Percentiles rank a stretch among this genome's conserved stretches.
Evolutionary conservation across 805 yeast genomes (phyloP).

Genomic region (Hemisphaericaspora nanyangensis): DNA sequence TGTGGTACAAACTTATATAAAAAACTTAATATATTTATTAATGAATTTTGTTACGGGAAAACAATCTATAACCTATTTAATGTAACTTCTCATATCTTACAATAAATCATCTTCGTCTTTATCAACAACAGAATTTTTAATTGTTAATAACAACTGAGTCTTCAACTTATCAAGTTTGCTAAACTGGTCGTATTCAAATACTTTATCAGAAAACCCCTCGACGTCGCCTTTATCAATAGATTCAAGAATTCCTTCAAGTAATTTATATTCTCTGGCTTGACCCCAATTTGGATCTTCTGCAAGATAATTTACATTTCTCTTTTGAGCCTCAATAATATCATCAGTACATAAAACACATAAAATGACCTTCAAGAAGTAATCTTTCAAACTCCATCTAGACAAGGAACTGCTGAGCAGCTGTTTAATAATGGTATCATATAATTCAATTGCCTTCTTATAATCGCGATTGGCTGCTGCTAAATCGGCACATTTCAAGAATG

Average conservation of each 20-base stretch:
- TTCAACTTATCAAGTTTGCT: slow-evolving; percentile 87
- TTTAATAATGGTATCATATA: slow-evolving; percentile 75
- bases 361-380: slow-evolving; percentile 79
- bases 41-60: no score
- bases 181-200: slow-evolving; percentile 83
- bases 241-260: slow-evolving; percentile 62
- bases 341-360: slow-evolving; percentile 80
- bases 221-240: slow-evolving; percentile 79
- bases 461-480: slow-evolving; percentile 67
- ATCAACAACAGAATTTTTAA: slow-evolving; percentile 68
- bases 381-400: slow-evolving; percentile 89
- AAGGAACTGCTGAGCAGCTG: slow-evolving; percentile 69
- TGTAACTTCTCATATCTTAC: no score
- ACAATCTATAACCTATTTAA: no score
- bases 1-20: no score
- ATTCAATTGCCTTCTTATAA: slow-evolving; percentile 69
- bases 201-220: slow-evolving; percentile 67
- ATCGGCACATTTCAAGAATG: slow-evolving; percentile 86
- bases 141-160: slow-evolving; percentile 75
- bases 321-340: slow-evolving; percentile 82
- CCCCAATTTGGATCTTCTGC: slow-evolving; percentile 75
- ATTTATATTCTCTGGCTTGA: slow-evolving; percentile 69
- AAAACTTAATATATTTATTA: no score
- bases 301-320: slow-evolving; percentile 58
- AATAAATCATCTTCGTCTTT: slow-evolving; percentile 66